Evolutionary conservation across 208 protist genomes (phyloP).

Genomic region (Leishmania guyanensis): DNA sequence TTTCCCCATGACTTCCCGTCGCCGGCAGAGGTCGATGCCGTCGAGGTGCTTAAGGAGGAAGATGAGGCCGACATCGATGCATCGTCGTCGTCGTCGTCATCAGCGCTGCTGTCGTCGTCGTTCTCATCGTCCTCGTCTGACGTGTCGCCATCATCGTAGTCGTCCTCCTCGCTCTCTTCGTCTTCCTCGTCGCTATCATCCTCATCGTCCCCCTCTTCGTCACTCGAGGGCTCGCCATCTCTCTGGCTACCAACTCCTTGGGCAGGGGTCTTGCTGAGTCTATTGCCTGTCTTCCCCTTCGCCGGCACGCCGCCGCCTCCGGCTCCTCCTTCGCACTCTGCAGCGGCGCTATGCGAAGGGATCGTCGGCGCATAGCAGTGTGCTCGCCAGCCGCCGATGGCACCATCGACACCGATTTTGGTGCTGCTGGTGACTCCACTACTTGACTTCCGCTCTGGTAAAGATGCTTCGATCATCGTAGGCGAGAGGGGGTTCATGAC

Average conservation of each 20-base stretch:
- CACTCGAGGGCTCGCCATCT: constrained; percentile 9
- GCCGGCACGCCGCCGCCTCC: neutral
- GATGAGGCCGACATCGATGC: constrained; percentile 5
- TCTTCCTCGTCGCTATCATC: constrained; percentile 14
- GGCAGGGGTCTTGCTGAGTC: constrained; percentile 13
- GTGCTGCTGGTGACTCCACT: neutral
- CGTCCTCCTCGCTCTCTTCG: constrained; percentile 21
- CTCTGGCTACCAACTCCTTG: constrained; percentile 7
- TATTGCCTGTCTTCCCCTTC: neutral
- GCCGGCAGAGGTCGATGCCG: neutral
- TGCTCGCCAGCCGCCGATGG: neutral
- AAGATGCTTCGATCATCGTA: neutral
- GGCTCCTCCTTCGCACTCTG: neutral
- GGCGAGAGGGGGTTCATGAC: neutral
- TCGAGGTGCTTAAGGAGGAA: neutral
- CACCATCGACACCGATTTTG: neutral
- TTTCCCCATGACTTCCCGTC: neutral
- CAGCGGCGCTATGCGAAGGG: neutral
- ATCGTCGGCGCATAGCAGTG: neutral
- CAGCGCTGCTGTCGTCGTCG: constrained; percentile 21
- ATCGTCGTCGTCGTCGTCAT: constrained; percentile 24
- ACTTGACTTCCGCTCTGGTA: neutral
- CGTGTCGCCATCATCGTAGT: constrained; percentile 14
- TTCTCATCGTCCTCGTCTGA: constrained; percentile 33
- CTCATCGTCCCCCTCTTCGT: constrained; percentile 30